Conservation (phyloP, 306 rosid species). For the Betula pendula region DNA sequence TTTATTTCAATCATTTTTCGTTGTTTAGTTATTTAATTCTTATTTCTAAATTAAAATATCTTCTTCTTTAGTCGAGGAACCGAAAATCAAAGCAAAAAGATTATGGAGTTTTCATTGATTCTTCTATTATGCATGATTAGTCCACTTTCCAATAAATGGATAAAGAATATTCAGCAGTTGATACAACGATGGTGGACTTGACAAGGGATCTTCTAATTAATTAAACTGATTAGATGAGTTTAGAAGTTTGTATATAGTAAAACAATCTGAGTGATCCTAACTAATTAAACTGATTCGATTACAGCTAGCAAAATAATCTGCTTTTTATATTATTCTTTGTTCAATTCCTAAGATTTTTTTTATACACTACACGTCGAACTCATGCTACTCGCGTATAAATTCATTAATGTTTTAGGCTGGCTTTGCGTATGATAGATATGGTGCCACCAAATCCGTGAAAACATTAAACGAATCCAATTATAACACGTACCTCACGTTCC, state of each 20-base stretch:
- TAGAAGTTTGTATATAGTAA: too few relatives aligned
- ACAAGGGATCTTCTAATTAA: too few relatives aligned
- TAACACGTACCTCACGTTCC: background rate
- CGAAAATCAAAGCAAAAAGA: background rate
- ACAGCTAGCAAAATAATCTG: too few relatives aligned
- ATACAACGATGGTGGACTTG: background rate
- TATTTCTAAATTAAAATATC: background rate
- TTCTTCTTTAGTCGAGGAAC: too few relatives aligned
- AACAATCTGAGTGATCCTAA: too few relatives aligned
- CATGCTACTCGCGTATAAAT: background rate
- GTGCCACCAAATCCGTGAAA: background rate
- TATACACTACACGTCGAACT: background rate
- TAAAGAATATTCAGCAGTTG: background rate
- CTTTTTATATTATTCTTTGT: too few relatives aligned
- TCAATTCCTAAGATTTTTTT: background rate
- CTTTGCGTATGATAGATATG: background rate
- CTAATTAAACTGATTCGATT: too few relatives aligned
- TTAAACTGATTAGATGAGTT: too few relatives aligned
- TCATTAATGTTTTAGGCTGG: background rate
- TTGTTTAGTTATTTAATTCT: background rate
- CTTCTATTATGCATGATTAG: background rate
- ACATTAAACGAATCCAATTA: too few relatives aligned
- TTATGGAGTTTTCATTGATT: background rate
- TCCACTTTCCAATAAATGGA: too few relatives aligned
- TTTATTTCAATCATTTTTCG: background rate